A percentile compares a stretch with the other conserved stretches of the same genome.
Evolutionary conservation across 371 early-diverging fungal species (phyloP).

Genomic region (Apophysomyces variabilis): DNA sequence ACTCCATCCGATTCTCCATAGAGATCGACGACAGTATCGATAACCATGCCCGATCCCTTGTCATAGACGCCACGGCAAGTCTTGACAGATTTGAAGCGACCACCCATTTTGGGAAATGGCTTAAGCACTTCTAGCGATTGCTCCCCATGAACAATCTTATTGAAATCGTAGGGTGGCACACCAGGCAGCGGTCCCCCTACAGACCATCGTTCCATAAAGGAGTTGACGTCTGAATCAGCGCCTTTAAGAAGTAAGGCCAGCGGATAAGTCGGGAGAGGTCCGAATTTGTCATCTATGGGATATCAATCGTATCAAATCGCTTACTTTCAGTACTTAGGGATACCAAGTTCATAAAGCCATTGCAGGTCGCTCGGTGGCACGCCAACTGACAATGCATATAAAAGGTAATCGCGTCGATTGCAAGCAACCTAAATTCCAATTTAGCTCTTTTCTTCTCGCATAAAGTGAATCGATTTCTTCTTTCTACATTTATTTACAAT

Average conservation of each 20-base stretch:
- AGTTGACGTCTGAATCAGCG: slow-evolving; percentile 62
- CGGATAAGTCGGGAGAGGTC: slow-evolving; percentile 75
- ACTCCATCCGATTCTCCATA: slow-evolving; percentile 56
- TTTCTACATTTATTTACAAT: slow-evolving; percentile 15
- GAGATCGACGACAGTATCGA: slow-evolving; percentile 58
- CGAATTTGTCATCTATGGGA: slow-evolving; percentile 59
- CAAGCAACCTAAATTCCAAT: slow-evolving; percentile 47
- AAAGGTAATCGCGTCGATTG: slow-evolving; percentile 69
- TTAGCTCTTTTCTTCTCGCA: neutral
- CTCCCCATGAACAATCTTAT: slow-evolving; percentile 76
- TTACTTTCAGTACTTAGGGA: neutral
- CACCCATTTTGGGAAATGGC: slow-evolving; percentile 65
- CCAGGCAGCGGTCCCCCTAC: slow-evolving; percentile 54
- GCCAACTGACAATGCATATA: slow-evolving; percentile 75
- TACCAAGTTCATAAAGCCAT: slow-evolving; percentile 71
- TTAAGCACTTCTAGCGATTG: slow-evolving; percentile 64
- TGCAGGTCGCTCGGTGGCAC: slow-evolving; percentile 59
- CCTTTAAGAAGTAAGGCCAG: slow-evolving; percentile 62
- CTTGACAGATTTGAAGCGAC: slow-evolving; percentile 49
- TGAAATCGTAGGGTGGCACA: slow-evolving; percentile 68
- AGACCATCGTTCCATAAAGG: slow-evolving; percentile 48
- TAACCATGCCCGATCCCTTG: slow-evolving; percentile 72
- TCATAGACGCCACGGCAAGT: slow-evolving; percentile 59
- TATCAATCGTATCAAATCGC: neutral
- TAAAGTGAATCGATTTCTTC: neutral